A percentile compares a stretch with the other conserved stretches of the same genome.
These are phyloP conservation scores for Lentinula sp. DNA, from an alignment of 768 basidiomycete species.

Conservation along the genomic window DNA sequence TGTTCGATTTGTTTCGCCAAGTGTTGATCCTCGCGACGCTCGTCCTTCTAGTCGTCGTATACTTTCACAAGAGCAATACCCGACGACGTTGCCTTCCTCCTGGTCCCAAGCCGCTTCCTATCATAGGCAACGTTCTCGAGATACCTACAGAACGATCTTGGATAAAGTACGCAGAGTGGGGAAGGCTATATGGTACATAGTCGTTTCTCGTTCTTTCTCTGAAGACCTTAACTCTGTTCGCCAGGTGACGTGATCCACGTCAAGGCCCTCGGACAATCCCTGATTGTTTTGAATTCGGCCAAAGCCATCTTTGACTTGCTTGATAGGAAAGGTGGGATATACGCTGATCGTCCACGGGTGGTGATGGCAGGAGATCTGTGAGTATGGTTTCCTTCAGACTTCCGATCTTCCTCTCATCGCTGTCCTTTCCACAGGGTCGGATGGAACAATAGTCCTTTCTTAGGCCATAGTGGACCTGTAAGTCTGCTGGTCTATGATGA, in stretches of 20 bases:
- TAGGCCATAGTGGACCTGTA: not conserved
- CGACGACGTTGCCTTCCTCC: conserved; percentile 16
- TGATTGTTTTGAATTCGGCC: conserved; percentile 20
- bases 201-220: not conserved
- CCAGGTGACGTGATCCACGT: conserved; percentile 1
- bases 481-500: not conserved
- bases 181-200: conserved; percentile 12
- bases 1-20: not conserved
- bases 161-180: conserved; percentile 16
- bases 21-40: not conserved
- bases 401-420: not conserved
- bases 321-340: conserved; percentile 17
- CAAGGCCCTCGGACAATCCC: not conserved
- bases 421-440: not conserved
- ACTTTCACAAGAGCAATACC: not conserved
- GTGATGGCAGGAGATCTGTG: conserved; percentile 20
- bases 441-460: not conserved
- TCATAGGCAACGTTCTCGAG: conserved; percentile 20
- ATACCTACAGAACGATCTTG: conserved; percentile 14
- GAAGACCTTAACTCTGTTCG: not conserved
- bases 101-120: conserved; percentile 17
- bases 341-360: conserved; percentile 22
- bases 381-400: not conserved
- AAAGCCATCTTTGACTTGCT: conserved; percentile 21
- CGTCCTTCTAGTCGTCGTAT: not conserved